These are phyloP conservation scores for Peterozyma xylosa DNA, from an alignment of 805 yeast genomes.

Conservation along the genomic window DNA sequence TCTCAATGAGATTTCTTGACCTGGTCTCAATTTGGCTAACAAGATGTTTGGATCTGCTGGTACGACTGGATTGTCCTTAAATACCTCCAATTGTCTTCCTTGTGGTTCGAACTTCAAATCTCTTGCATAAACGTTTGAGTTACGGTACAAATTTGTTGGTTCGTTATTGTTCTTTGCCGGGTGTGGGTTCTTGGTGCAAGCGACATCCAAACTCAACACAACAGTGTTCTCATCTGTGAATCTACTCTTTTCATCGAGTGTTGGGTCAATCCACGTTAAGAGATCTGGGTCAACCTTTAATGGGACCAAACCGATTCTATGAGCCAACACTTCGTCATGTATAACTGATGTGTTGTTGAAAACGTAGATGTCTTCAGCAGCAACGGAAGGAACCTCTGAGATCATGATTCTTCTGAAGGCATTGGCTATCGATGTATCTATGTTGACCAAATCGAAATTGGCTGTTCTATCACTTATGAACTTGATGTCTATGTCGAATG, in stretches of 20 bases:
- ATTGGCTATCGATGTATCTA: slow-evolving; percentile 91
- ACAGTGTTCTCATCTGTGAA: slow-evolving; percentile 87
- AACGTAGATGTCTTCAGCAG: slow-evolving; percentile 85
- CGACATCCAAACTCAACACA: slow-evolving; percentile 71
- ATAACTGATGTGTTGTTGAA: slow-evolving; percentile 94
- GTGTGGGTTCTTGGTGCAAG: slow-evolving; percentile 79
- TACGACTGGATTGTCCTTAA: slow-evolving; percentile 58
- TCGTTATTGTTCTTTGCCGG: slow-evolving; percentile 73
- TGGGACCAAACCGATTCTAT: slow-evolving; percentile 90
- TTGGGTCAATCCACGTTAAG: slow-evolving; percentile 72
- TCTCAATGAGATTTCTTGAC: slow-evolving; percentile 87
- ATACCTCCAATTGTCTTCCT: slow-evolving; percentile 73
- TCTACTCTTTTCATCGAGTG: slow-evolving; percentile 52
- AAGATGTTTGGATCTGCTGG: slow-evolving; percentile 86
- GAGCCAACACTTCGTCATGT: slow-evolving; percentile 95
- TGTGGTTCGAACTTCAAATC: slow-evolving; percentile 89
- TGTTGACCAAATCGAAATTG: slow-evolving; percentile 78
- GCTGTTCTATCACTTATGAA: slow-evolving; percentile 62
- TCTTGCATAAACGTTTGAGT: slow-evolving; percentile 81
- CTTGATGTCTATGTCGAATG: slow-evolving; percentile 59
- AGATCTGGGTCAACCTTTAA: slow-evolving; percentile 85
- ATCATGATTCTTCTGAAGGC: slow-evolving; percentile 97
- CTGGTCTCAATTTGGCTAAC: slow-evolving; percentile 90
- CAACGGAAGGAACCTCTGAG: slow-evolving; percentile 93
- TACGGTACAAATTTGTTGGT: slow-evolving; percentile 77